Percentiles rank a stretch among this genome's conserved stretches.
phyloP scores from a whole-genome alignment of 345 rosid genomes.

The Eucalyptus rudis region DNA sequence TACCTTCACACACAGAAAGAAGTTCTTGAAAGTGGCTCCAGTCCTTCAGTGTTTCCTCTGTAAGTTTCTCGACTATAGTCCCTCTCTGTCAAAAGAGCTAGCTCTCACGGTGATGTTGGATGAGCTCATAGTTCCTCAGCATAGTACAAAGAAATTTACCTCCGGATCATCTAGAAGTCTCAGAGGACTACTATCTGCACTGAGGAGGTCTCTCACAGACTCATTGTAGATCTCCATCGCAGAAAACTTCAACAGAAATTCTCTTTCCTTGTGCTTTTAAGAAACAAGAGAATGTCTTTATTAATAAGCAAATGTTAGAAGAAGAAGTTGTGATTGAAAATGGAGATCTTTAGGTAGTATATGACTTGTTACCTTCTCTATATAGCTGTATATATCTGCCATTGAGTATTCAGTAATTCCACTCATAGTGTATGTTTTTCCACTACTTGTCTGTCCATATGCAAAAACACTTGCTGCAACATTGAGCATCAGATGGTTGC shows the following conservation, averaged over 20 bases:
- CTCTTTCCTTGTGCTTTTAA: constrained; percentile 74
- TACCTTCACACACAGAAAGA: constrained; percentile 69
- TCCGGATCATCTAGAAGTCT: constrained; percentile 91
- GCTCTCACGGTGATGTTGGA: neutral
- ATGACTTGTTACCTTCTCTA: constrained; percentile 33
- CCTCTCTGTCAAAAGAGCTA: constrained; percentile 52
- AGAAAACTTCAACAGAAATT: constrained; percentile 66
- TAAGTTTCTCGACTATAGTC: constrained; percentile 75
- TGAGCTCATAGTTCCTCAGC: neutral
- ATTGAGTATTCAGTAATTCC: constrained; percentile 78
- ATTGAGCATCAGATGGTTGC: neutral
- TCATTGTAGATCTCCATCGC: constrained; percentile 96
- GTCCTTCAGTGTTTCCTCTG: constrained; percentile 57
- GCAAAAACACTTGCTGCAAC: constrained; percentile 84
- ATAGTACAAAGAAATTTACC: constrained; percentile 33
- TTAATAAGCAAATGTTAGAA: neutral
- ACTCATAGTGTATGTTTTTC: constrained; percentile 89
- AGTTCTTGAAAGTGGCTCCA: constrained; percentile 76
- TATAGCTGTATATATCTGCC: constrained; percentile 71
- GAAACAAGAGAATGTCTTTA: neutral
- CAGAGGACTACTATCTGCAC: constrained; percentile 55
- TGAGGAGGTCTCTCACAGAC: constrained; percentile 84
- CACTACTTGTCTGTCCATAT: constrained; percentile 98
- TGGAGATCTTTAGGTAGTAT: neutral
- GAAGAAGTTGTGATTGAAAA: neutral